Percentiles rank a stretch among this genome's conserved stretches.
Evolutionary conservation across 2,329 filamentous ascomycete genomes (phyloP).

Genomic region (Xylariaceae sp.): DNA sequence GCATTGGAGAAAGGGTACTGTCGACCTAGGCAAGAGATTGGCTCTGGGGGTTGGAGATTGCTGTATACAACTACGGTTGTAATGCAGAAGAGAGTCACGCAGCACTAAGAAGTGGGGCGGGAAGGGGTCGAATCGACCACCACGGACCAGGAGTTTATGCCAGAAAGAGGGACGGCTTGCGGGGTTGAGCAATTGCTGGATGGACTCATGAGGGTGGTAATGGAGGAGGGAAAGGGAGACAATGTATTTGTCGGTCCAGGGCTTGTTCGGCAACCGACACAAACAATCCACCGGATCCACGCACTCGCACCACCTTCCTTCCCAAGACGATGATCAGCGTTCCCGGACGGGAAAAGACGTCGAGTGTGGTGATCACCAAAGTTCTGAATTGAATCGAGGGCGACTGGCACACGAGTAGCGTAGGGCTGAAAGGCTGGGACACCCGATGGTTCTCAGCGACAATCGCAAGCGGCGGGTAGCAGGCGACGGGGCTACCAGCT

Average conservation of each 20-base stretch:
- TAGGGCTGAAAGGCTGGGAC: conserved; percentile 3
- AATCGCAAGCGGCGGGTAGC: conserved; percentile 1
- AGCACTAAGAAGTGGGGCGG: conserved; percentile 31
- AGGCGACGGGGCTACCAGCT: conserved; percentile 8
- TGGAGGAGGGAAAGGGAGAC: conserved; percentile 16
- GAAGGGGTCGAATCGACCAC: conserved; percentile 27
- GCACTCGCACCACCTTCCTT: conserved; percentile 9
- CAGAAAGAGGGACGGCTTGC: conserved; percentile 33
- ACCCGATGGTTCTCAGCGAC: conserved; percentile 14
- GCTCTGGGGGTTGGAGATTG: conserved; percentile 27
- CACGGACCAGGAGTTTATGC: conserved; percentile 30
- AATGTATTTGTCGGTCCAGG: conserved; percentile 23
- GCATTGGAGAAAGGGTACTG: conserved; percentile 37
- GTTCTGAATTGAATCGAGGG: not conserved
- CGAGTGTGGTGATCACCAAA: conserved; percentile 14
- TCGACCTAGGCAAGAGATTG: conserved; percentile 25
- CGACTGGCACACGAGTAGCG: not conserved
- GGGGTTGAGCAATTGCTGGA: conserved; percentile 32
- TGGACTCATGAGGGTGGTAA: conserved; percentile 32
- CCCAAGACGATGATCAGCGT: conserved; percentile 19
- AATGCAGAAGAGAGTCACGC: conserved; percentile 34
- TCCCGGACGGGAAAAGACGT: conserved; percentile 14
- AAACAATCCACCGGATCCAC: conserved; percentile 21
- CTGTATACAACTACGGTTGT: conserved; percentile 31
- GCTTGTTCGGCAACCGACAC: conserved; percentile 29